Evolutionary conservation across 2,329 filamentous ascomycete genomes (phyloP).

Genomic region (Coniochaeta sp.): DNA sequence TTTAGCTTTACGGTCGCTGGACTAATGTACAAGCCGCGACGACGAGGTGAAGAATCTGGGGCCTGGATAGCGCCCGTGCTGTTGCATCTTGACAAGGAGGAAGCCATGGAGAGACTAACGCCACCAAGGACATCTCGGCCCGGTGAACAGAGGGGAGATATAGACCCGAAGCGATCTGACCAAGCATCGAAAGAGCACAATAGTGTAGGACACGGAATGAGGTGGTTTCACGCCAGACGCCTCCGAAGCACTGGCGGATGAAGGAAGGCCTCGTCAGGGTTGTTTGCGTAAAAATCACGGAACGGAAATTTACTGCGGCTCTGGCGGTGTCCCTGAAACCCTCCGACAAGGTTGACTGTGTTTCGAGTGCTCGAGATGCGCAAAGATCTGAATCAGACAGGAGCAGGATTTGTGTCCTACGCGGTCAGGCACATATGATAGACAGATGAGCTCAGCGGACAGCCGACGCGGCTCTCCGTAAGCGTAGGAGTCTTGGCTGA

Average conservation of each 20-base stretch:
- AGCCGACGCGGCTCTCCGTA: background rate
- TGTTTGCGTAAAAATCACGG: background rate
- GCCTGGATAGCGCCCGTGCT: constrained; percentile 7
- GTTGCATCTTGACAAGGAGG: constrained; percentile 10
- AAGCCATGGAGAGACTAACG: constrained; percentile 14
- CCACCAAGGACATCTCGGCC: background rate
- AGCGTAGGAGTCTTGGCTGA: background rate
- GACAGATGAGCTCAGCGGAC: background rate
- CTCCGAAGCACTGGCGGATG: background rate
- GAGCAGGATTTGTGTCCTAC: background rate
- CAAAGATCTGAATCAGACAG: background rate
- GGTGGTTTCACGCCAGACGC: background rate
- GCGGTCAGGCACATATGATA: background rate
- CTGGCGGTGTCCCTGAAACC: background rate
- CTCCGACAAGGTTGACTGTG: background rate
- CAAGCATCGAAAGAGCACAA: background rate
- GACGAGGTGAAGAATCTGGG: constrained; percentile 17
- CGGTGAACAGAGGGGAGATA: background rate
- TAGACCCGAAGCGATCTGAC: background rate
- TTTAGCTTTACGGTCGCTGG: constrained; percentile 56
- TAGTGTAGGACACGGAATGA: background rate
- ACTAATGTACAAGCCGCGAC: constrained; percentile 35
- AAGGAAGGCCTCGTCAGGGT: background rate
- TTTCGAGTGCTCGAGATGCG: background rate
- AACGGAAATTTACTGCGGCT: background rate